Evolutionary conservation across 164 flowering plant species (phyloP), one percentile per base, ranked within the genome.

Genomic region (Paratinospora sagittata): DNA sequence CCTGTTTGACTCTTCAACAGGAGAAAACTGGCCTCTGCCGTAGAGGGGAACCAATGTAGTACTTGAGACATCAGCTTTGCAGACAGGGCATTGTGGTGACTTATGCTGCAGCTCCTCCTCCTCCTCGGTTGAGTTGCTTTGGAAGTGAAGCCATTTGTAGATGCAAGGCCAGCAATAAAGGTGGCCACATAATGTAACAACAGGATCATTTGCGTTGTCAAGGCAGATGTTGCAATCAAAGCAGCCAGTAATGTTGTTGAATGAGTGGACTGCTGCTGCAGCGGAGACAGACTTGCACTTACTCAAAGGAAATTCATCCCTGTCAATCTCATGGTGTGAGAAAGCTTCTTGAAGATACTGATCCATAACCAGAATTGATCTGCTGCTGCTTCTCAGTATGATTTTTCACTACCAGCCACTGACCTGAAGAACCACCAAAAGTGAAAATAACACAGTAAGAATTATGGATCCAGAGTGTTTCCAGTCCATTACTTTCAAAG

Each of bases 81-180:
- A 89, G 21, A 86, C 81, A 13, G 94, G 94, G 74, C 93, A 89
- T 13, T 73, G 80, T 9, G 74, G 75, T 52, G n/a, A n/a, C n/a
- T n/a, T n/a, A n/a, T 66, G 82, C 47, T 72, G 77, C 39, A 79
- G 72, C 9, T 81, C 76, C 58, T 79, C 71, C 7, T 9, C 79
- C 0, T 62, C 71, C 26, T 83, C 77, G 0, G 65, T 70, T 19
- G 86, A 72, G 21, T 79, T 43, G 45, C 39, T 74, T 27, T 85
- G 82, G 21, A 81, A 80, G 63, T 79, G 74, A 60, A 90, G 80
- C 98, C 98, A 93, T 72, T 86, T 84, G 88, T 87, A 89, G 67
- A 89, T 87, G 82, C 98, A 92, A 0, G 95, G 90, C 97, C 98
- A 92, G 79, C 98, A 90, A 74, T 84, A 90, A 21, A 90, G 83